A percentile compares a stretch with the other conserved stretches of the same genome.
Evolutionary conservation across 768 basidiomycete genomes (phyloP).

Genomic region (Baorangia bicolor): DNA sequence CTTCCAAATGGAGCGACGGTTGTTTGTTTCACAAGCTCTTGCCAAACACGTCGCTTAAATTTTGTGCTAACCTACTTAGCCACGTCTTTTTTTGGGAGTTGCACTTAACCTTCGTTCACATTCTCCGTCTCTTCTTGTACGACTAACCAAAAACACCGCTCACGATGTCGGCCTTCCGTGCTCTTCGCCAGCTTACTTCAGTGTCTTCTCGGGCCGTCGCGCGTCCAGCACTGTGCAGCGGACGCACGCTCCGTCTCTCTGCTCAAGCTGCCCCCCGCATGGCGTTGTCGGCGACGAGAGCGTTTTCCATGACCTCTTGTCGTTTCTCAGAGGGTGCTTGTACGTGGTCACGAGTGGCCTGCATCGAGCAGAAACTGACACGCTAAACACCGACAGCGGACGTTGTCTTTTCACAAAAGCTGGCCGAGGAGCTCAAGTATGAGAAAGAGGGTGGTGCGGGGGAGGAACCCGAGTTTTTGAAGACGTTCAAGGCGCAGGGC

Average conservation of each 20-base stretch:
- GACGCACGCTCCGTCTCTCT: constrained; percentile 19
- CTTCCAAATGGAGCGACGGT: constrained; percentile 17
- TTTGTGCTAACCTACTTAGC: constrained; percentile 15
- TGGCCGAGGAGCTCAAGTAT: constrained; percentile 81
- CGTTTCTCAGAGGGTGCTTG: constrained; percentile 44
- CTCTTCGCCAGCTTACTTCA: constrained; percentile 55
- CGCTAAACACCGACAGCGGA: constrained; percentile 50
- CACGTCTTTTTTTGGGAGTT: not conserved
- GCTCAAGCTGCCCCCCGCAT: constrained; percentile 13
- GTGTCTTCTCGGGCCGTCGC: constrained; percentile 40
- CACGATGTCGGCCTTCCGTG: constrained; percentile 62
- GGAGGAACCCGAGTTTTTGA: constrained; percentile 72
- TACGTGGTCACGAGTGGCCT: constrained; percentile 22
- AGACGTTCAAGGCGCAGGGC: constrained; percentile 66
- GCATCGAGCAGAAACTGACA: not conserved
- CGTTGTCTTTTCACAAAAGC: constrained; percentile 67
- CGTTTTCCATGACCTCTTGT: constrained; percentile 41
- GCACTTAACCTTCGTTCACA: not conserved
- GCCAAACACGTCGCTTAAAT: constrained; percentile 34
- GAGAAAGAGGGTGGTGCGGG: constrained; percentile 60
- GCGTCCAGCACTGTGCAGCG: constrained; percentile 26
- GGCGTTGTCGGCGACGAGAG: constrained; percentile 30
- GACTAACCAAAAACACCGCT: constrained; percentile 2
- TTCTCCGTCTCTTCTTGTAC: not conserved
- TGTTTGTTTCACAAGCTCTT: constrained; percentile 34